phyloP scores from a whole-genome alignment of 2,329 filamentous ascomycete species.

The Talaromyces sp. region DNA sequence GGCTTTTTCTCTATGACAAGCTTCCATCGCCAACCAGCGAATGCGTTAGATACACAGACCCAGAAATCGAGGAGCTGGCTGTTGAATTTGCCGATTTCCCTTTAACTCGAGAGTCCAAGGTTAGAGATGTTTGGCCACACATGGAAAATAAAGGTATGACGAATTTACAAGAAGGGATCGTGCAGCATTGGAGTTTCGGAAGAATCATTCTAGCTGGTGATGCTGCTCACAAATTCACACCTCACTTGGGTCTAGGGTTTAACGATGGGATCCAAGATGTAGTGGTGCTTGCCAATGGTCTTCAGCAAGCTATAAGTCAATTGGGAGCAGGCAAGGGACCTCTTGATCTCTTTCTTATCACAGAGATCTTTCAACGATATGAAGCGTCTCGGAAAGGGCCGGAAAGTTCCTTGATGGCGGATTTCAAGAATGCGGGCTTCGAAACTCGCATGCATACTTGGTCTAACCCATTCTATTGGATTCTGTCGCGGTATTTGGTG shows the following conservation, averaged over 20 bases:
- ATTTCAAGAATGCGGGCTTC: slow-evolving; percentile 11
- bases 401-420: slow-evolving; percentile 7
- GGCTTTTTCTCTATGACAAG: slow-evolving; percentile 41
- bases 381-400: slow-evolving; percentile 7
- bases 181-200: slow-evolving; percentile 41
- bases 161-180: slow-evolving; percentile 43
- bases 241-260: slow-evolving; percentile 39
- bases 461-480: slow-evolving; percentile 3
- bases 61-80: slow-evolving; percentile 31
- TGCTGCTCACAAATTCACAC: slow-evolving; percentile 43
- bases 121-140: slow-evolving; percentile 34
- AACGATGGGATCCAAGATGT: slow-evolving; percentile 42
- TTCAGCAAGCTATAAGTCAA: neutral
- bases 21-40: slow-evolving; percentile 29
- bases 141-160: slow-evolving; percentile 31
- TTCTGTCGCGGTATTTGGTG: slow-evolving; percentile 11
- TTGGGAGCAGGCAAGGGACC: neutral
- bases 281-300: slow-evolving; percentile 18
- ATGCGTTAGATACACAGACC: slow-evolving; percentile 26
- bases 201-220: slow-evolving; percentile 43
- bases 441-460: slow-evolving; percentile 17
- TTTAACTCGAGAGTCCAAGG: slow-evolving; percentile 25
- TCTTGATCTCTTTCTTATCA: neutral
- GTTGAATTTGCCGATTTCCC: slow-evolving; percentile 31
- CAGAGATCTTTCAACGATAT: slow-evolving; percentile 9